Evolutionary conservation across 352 stramenopile genomes (phyloP).

Genomic region (Phytophthora syringae): DNA sequence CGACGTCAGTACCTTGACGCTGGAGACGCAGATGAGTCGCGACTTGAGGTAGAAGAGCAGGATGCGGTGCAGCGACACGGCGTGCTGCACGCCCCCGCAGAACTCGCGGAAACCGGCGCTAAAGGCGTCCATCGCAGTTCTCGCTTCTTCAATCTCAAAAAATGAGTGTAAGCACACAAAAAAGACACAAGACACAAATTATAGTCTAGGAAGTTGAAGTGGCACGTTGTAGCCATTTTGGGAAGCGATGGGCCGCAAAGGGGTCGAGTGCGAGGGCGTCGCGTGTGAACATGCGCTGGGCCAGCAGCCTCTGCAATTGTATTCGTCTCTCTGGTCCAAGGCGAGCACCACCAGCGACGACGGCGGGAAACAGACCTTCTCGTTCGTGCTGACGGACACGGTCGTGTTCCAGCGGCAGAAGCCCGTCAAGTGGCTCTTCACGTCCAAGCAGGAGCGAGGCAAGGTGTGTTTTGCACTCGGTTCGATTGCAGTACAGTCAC

Average conservation of each 20-base stretch:
- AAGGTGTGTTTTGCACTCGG: conserved; percentile 38
- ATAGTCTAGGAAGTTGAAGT: not conserved
- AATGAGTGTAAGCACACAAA: not conserved
- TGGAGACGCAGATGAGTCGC: conserved; percentile 84
- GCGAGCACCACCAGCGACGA: conserved; percentile 7
- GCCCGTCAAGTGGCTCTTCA: conserved; percentile 75
- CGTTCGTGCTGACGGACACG: conserved; percentile 66
- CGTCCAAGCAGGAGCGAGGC: conserved; percentile 70
- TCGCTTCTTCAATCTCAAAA: not conserved
- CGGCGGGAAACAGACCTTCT: conserved; percentile 39
- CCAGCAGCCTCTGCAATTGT: conserved; percentile 69
- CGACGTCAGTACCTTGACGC: conserved; percentile 61
- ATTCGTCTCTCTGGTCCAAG: conserved; percentile 67
- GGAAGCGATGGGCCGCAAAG: conserved; percentile 39
- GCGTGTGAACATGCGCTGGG: conserved; percentile 69
- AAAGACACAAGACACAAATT: not conserved
- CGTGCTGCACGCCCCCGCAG: conserved; percentile 87
- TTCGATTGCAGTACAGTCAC: not conserved
- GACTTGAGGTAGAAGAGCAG: conserved; percentile 89
- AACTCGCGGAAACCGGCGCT: conserved; percentile 81
- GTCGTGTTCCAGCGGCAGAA: conserved; percentile 79
- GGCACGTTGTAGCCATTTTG: conserved; percentile 27
- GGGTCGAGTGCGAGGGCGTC: conserved; percentile 62
- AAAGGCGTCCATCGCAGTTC: conserved; percentile 48
- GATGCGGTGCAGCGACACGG: conserved; percentile 87